Conservation (phyloP, 179 eudicot species). For the Patellifolia procumbens region DNA sequence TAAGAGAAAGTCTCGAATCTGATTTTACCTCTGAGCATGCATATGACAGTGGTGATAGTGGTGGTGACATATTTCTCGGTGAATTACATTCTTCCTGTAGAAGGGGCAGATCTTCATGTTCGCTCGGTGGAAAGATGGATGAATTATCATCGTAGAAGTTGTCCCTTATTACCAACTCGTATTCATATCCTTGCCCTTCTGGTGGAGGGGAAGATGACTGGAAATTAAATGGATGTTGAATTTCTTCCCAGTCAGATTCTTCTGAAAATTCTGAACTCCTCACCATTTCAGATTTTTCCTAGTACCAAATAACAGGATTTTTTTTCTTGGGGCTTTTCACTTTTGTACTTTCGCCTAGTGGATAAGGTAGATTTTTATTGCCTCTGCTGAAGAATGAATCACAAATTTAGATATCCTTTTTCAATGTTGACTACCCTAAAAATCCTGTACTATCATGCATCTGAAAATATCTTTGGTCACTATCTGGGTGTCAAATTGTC, state of each 20-base stretch:
- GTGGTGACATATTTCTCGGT: not conserved
- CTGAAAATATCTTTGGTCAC: constrained; percentile 34
- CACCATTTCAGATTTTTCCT: constrained; percentile 15
- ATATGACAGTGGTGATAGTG: constrained; percentile 15
- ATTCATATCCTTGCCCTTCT: not conserved
- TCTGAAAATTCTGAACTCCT: constrained; percentile 27
- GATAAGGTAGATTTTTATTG: constrained; percentile 4
- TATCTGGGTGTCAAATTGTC: not conserved
- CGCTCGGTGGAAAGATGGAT: constrained; percentile 45
- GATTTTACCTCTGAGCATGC: constrained; percentile 8
- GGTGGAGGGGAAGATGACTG: constrained; percentile 20
- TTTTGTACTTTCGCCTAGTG: not conserved
- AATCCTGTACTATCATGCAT: constrained; percentile 9
- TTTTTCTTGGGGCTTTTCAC: not conserved
- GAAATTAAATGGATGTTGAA: constrained; percentile 27
- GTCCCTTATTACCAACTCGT: constrained; percentile 10
- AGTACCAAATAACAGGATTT: not conserved
- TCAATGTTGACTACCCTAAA: constrained; percentile 8
- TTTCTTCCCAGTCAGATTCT: constrained; percentile 53
- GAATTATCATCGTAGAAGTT: constrained; percentile 22
- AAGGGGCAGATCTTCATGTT: constrained; percentile 49
- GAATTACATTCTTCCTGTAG: constrained; percentile 10
- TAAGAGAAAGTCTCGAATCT: constrained; percentile 12
- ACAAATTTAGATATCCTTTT: constrained; percentile 31
- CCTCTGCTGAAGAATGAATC: constrained; percentile 8